phyloP scores from a whole-genome alignment of 2,329 filamentous ascomycete species.

The Xylariaceae sp. region DNA sequence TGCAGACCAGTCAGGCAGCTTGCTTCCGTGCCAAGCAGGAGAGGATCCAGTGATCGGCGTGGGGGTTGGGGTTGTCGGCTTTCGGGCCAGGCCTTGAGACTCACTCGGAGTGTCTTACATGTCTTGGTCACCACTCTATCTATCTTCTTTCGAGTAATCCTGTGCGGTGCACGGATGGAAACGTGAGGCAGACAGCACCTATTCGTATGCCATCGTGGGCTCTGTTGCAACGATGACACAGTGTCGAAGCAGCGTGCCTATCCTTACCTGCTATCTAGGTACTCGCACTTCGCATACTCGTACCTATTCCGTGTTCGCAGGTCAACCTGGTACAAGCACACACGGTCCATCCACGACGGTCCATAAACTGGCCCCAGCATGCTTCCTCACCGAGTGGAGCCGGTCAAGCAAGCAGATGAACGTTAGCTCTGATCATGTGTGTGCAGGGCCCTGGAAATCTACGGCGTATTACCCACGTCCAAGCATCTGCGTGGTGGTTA shows the following conservation, averaged over 20 bases:
- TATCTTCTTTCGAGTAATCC: neutral
- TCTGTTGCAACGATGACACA: neutral
- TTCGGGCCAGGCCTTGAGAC: neutral
- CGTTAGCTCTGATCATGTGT: neutral
- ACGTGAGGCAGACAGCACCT: neutral
- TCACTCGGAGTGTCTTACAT: too few species aligned
- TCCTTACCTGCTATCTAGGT: too few species aligned
- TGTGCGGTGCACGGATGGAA: neutral
- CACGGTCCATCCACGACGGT: neutral
- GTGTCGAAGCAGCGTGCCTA: neutral
- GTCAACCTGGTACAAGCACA: neutral
- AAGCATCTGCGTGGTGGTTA: too few species aligned
- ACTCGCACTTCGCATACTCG: too few species aligned
- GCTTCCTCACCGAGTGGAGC: neutral
- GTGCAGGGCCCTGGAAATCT: neutral
- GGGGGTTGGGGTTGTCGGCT: neutral
- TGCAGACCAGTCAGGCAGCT: too few species aligned
- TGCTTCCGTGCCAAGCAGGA: neutral
- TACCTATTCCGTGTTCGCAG: too few species aligned
- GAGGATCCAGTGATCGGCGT: neutral
- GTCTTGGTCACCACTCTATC: too few species aligned
- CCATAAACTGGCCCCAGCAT: neutral
- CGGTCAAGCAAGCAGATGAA: neutral
- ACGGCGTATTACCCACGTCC: neutral
- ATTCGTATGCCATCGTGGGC: neutral